A percentile compares a stretch with the other conserved stretches of the same genome.
Evolutionary conservation across 2,329 filamentous ascomycete species (phyloP).

Genomic region (Colletotrichum echinochloae): DNA sequence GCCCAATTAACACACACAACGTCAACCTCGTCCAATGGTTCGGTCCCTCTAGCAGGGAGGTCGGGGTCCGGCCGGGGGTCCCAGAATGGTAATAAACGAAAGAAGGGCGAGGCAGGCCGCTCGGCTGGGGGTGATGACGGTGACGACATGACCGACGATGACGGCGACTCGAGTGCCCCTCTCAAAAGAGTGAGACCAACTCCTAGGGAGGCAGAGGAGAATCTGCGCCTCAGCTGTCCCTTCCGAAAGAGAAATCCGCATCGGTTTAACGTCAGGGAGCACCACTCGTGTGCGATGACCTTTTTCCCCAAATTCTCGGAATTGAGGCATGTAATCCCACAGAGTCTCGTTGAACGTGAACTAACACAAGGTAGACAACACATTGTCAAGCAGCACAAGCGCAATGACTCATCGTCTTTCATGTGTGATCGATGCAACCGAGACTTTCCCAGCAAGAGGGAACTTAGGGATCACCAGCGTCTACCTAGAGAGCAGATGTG

Average conservation of each 20-base stretch:
- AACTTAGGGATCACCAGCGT: slow-evolving; percentile 54
- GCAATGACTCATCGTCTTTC: slow-evolving; percentile 55
- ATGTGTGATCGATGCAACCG: slow-evolving; percentile 56
- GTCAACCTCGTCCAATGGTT: slow-evolving; percentile 47
- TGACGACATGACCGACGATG: slow-evolving; percentile 51
- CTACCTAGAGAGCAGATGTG: slow-evolving; percentile 57
- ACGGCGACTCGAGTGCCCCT: slow-evolving; percentile 46
- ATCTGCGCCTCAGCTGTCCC: slow-evolving; percentile 56
- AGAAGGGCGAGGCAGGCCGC: slow-evolving; percentile 46
- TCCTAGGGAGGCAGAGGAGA: slow-evolving; percentile 51
- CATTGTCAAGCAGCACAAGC: slow-evolving; percentile 58
- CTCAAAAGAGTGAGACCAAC: slow-evolving; percentile 49
- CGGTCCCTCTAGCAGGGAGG: slow-evolving; percentile 1
- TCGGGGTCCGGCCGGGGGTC: slow-evolving; percentile 28
- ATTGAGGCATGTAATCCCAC: slow-evolving; percentile 46
- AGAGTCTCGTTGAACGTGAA: neutral
- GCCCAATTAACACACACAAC: slow-evolving; percentile 48
- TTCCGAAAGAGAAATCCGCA: slow-evolving; percentile 59
- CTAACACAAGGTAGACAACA: slow-evolving; percentile 49
- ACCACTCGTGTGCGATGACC: slow-evolving; percentile 58
- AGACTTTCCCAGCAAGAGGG: slow-evolving; percentile 53
- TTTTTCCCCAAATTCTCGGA: slow-evolving; percentile 57
- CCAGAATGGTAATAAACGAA: slow-evolving; percentile 51
- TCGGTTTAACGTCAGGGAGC: slow-evolving; percentile 60
- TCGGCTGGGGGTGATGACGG: slow-evolving; percentile 47